Base-by-base conservation (phyloP, 345 rosid species). In the Pseudoturritis turrita region DNA sequence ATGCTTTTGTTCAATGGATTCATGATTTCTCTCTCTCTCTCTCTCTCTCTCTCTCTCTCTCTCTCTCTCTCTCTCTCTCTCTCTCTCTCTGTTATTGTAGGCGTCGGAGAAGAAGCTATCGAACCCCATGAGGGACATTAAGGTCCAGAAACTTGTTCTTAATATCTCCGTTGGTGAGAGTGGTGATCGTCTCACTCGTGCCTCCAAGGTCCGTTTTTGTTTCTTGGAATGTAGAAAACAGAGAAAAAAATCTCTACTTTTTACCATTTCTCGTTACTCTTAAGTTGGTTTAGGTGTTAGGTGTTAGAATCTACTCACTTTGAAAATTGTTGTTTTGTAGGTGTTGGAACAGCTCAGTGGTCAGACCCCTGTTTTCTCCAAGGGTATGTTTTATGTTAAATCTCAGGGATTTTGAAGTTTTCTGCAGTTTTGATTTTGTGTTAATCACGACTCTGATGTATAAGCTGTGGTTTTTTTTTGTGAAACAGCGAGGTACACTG, bases 151-250 rank as follows among this genome's bases (percentile, higher is more conserved):
- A 53, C 81, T 90, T 28, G 95, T 90, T 52, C 95, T 90, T 12
- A 90, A 90, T 78, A 90, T 90, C 80, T 88, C 95, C 61, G 97
- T 90, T 69, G 97, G 97, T 25, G 95, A 90, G 80, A 86, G 92
- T 65, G 97, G 95, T 11, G 97, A 90, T 84, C 90, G 95, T 12
- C 95, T 90, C 71, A 90, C 97, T 44, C 86, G 95, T 47, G 97
- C 97, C 44, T 82, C 95, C 43, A 90, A 90, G 90, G 96, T 89
- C 9, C 0, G 39, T 25, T 31, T 33, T 26, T 36, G 4, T 21
- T 1, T 13, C 7, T 15, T 6, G 10, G n/a, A n/a, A n/a, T n/a
- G n/a, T n/a, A n/a, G n/a, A n/a, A n/a, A n/a, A n/a, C n/a, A n/a
- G n/a, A n/a, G 8, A 51, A 2, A 47, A 45, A 50, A 61, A 40